Evolutionary conservation across 257 asterid genomes (phyloP).

Genomic region (Cordia subcordata): DNA sequence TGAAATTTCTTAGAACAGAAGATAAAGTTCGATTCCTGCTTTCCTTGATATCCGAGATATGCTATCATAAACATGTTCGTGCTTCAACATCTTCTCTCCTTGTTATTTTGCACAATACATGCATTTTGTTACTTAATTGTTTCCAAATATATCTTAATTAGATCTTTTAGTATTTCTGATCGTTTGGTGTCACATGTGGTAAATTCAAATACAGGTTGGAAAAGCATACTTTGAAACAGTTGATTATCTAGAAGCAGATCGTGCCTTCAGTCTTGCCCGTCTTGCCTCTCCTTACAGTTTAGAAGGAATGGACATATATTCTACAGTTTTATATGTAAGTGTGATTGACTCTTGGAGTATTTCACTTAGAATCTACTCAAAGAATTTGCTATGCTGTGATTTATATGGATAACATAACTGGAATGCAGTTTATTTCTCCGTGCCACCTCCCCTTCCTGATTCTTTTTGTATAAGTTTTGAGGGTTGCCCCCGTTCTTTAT

Average conservation of each 20-base stretch:
- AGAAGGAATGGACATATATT: slow-evolving; percentile 94
- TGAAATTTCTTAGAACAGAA: too few species aligned
- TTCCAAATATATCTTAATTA: not conserved
- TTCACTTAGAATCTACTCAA: slow-evolving; percentile 2
- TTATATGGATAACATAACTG: not conserved
- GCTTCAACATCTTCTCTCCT: not conserved
- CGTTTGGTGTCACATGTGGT: slow-evolving; percentile 5
- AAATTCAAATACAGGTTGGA: slow-evolving; percentile 62
- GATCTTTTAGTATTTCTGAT: not conserved
- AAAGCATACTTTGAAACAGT: slow-evolving; percentile 86
- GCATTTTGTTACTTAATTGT: not conserved
- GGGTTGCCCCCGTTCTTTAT: too few species aligned
- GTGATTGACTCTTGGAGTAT: slow-evolving; percentile 12
- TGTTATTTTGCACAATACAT: slow-evolving; percentile 6
- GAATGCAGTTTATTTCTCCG: not conserved
- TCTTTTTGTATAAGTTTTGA: too few species aligned
- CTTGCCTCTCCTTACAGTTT: slow-evolving; percentile 71
- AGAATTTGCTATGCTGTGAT: slow-evolving; percentile 10
- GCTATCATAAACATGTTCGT: not conserved
- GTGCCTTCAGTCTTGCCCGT: slow-evolving; percentile 84
- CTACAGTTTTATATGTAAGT: slow-evolving; percentile 93
- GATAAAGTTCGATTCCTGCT: not conserved
- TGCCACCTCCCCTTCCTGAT: not conserved
- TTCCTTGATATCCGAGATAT: not conserved
- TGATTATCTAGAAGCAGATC: slow-evolving; percentile 93